Percentiles rank a stretch among this genome's conserved stretches.
Evolutionary conservation across 2,329 filamentous ascomycete genomes (phyloP).

Genomic region (Verticillium isaacii): DNA sequence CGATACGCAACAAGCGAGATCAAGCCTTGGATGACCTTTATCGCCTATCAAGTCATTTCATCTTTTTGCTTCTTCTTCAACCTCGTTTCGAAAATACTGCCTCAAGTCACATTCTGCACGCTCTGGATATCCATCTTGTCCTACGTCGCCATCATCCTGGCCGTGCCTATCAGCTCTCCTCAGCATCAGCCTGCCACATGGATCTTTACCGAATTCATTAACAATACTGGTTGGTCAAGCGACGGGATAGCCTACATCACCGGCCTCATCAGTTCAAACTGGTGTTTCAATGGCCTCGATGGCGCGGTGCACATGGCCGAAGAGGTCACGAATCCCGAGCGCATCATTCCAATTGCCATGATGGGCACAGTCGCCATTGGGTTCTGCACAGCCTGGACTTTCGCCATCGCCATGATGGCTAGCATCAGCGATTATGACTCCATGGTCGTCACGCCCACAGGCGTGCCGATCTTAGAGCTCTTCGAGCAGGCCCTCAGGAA

Average conservation of each 20-base stretch:
- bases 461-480: slow-evolving; percentile 5
- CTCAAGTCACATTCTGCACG: neutral
- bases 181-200: neutral
- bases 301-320: slow-evolving; percentile 31
- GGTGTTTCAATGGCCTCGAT: slow-evolving; percentile 30
- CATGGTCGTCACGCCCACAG: neutral
- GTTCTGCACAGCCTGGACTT: slow-evolving; percentile 24
- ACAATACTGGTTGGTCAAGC: slow-evolving; percentile 21
- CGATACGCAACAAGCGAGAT: neutral
- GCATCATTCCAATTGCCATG: slow-evolving; percentile 25
- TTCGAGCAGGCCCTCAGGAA: slow-evolving; percentile 6
- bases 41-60: neutral
- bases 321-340: slow-evolving; percentile 24
- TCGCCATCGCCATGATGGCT: slow-evolving; percentile 22
- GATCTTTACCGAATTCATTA: slow-evolving; percentile 24
- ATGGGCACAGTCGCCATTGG: slow-evolving; percentile 25
- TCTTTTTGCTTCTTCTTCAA: neutral
- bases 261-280: slow-evolving; percentile 30
- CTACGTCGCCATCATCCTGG: neutral
- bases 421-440: slow-evolving; percentile 15
- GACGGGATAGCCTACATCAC: slow-evolving; percentile 29
- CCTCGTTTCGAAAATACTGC: neutral
- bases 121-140: neutral
- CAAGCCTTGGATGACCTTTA: neutral
- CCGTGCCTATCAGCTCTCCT: neutral